Conservation (phyloP, 2,329 filamentous ascomycete genomes). For the Trichoderma gracile region DNA sequence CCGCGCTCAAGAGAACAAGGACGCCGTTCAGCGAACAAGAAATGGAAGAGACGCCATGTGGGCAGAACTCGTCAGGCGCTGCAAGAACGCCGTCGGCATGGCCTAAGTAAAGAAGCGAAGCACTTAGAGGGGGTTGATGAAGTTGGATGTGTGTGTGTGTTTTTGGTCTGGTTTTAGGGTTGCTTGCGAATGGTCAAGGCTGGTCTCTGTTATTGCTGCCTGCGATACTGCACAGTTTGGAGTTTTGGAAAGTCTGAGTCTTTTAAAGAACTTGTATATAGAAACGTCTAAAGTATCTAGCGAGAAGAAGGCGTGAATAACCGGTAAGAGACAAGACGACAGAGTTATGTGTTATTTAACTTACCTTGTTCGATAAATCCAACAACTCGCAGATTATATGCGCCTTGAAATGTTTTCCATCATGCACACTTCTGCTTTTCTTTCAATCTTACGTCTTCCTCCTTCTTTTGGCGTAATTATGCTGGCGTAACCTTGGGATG, state of each 20-base stretch:
- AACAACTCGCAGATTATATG: not conserved
- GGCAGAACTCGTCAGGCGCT: constrained; percentile 59
- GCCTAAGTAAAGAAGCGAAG: constrained; percentile 31
- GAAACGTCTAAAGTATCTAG: constrained; percentile 2
- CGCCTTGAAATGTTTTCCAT: not conserved
- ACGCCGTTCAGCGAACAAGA: constrained; percentile 64
- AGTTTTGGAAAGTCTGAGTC: not conserved
- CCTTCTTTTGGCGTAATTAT: not conserved
- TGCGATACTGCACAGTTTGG: constrained; percentile 17
- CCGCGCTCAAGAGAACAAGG: constrained; percentile 67
- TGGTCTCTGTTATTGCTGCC: not conserved
- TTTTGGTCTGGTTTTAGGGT: no score
- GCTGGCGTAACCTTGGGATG: no score
- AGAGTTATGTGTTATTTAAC: not conserved
- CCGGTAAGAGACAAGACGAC: not conserved
- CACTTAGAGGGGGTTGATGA: not conserved
- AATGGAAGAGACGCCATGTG: constrained; percentile 64
- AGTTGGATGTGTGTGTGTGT: not conserved
- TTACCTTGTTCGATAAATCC: not conserved
- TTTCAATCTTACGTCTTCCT: not conserved
- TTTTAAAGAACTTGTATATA: not conserved
- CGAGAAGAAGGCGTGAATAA: not conserved
- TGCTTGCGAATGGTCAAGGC: not conserved
- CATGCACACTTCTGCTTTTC: not conserved
- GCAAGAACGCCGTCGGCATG: constrained; percentile 46